A percentile compares a stretch with the other conserved stretches of the same genome.
Evolutionary conservation across 164 flowering plant species (phyloP).

Genomic region (Annona squamosa): DNA sequence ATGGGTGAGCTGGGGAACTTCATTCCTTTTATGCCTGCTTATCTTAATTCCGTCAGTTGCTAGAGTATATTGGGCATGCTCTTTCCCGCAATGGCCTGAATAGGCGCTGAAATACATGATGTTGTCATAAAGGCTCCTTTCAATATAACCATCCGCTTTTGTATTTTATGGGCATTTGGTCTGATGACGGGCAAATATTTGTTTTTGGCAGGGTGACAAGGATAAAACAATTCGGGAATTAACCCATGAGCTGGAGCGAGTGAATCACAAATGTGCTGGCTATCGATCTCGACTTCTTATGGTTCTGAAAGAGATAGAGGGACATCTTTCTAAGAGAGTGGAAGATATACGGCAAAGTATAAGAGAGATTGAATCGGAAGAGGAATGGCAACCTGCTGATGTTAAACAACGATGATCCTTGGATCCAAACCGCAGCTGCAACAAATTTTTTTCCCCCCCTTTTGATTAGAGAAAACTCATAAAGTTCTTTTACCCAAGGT

Average conservation of each 20-base stretch:
- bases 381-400: neutral
- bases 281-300: slow-evolving; percentile 36
- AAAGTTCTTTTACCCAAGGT: no score
- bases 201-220: slow-evolving; percentile 31
- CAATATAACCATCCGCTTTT: neutral
- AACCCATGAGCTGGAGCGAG: slow-evolving; percentile 26
- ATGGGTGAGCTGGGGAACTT: no score
- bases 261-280: slow-evolving; percentile 32
- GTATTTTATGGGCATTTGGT: neutral
- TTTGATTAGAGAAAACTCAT: no score
- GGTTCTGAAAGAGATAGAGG: slow-evolving; percentile 37
- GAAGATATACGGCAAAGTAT: slow-evolving; percentile 24
- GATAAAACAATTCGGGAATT: slow-evolving; percentile 30
- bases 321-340: slow-evolving; percentile 34
- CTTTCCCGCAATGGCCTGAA: neutral
- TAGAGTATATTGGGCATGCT: neutral
- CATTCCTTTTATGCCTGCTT: no score
- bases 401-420: neutral
- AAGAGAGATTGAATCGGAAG: slow-evolving; percentile 8
- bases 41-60: no score
- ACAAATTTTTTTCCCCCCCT: no score
- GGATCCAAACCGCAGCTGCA: no score
- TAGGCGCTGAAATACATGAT: neutral
- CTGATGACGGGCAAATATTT: neutral
- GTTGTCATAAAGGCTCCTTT: neutral